A percentile compares a stretch with the other conserved stretches of the same genome.
phyloP scores from a whole-genome alignment of 371 early-diverging fungal genomes.

The Mortierella sp. region DNA sequence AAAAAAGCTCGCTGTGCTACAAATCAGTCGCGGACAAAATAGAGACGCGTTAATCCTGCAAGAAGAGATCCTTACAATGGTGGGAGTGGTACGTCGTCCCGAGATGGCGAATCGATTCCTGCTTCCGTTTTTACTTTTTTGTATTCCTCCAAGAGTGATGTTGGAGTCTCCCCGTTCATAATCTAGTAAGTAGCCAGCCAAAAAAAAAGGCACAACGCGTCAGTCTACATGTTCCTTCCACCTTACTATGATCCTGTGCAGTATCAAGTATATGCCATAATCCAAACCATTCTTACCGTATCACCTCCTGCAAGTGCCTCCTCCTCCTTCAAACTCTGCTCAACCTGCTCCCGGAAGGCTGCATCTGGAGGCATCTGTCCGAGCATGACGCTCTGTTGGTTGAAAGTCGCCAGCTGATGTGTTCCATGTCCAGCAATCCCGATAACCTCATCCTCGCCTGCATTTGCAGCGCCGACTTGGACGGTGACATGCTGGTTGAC shows the following conservation, averaged over 20 bases:
- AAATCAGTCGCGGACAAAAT: not conserved
- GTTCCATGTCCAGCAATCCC: conserved; percentile 86
- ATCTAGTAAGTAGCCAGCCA: not conserved
- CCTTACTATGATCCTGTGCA: not conserved
- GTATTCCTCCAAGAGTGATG: conserved; percentile 60
- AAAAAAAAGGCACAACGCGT: not conserved
- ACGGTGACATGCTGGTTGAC: conserved; percentile 96
- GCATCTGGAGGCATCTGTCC: conserved; percentile 73
- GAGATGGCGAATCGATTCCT: conserved; percentile 61
- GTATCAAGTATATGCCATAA: not conserved
- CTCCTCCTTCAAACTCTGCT: conserved; percentile 60
- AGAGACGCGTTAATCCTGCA: not conserved
- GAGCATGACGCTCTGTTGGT: conserved; percentile 79
- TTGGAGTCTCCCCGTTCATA: conserved; percentile 38
- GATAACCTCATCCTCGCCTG: conserved; percentile 71
- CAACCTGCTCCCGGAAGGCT: conserved; percentile 58
- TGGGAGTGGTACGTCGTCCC: conserved; percentile 77
- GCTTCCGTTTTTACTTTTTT: conserved; percentile 62
- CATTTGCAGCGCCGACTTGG: conserved; percentile 59
- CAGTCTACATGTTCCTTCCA: not conserved
- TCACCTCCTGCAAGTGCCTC: conserved; percentile 28
- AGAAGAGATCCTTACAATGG: conserved; percentile 68
- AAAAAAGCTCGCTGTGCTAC: too few species aligned
- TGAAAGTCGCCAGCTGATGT: conserved; percentile 85
- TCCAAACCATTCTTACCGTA: not conserved